phyloP scores from a whole-genome alignment of 1,284 basidiomycete genomes.

The Somion occarium region DNA sequence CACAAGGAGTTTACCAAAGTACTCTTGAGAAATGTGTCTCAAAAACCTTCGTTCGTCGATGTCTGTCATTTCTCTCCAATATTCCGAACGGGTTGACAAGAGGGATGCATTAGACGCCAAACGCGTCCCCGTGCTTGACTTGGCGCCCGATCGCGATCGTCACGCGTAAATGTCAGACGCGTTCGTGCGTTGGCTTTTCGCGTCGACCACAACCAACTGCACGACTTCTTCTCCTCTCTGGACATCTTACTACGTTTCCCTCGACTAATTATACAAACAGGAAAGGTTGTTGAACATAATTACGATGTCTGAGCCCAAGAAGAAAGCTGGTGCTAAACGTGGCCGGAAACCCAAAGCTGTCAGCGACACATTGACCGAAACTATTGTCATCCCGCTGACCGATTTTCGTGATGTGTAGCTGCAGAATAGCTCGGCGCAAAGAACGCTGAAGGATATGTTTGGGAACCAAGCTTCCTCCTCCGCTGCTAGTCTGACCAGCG shows the following conservation, averaged over 20 bases:
- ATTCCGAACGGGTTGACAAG: not conserved
- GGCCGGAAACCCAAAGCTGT: conserved; percentile 3
- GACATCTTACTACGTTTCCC: not conserved
- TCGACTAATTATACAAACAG: not conserved
- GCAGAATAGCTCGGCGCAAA: conserved; percentile 4
- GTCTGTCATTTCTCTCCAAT: not conserved
- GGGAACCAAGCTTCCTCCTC: conserved; percentile 3
- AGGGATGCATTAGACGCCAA: not conserved
- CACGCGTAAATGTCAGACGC: no score
- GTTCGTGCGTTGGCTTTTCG: no score
- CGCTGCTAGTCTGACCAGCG: not conserved
- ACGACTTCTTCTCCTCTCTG: no score
- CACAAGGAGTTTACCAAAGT: conserved; percentile 44
- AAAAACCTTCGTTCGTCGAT: conserved; percentile 15
- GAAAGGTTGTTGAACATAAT: not conserved
- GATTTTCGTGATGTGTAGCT: not conserved
- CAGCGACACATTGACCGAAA: conserved; percentile 2
- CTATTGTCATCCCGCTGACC: not conserved
- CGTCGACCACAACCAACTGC: no score
- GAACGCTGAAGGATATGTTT: conserved; percentile 15
- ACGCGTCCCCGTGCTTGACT: not conserved
- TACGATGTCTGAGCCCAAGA: not conserved
- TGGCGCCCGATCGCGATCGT: not conserved
- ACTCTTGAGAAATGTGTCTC: conserved; percentile 49
- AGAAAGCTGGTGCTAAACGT: not conserved